Base-by-base conservation (phyloP, 345 rosid species). In the Citrus glauca region DNA sequence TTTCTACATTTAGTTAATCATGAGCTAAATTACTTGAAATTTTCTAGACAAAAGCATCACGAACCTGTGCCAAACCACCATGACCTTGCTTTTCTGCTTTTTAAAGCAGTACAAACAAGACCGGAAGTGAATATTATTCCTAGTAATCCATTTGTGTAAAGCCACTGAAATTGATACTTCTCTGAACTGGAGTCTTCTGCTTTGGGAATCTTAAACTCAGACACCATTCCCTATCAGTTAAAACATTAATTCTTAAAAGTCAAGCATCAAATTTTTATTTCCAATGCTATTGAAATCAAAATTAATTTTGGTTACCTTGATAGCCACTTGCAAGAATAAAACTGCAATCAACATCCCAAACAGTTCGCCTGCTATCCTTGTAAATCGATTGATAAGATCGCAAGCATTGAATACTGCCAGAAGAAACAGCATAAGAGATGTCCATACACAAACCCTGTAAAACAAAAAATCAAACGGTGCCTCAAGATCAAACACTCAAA, bases 361-460 rank as follows among this genome's bases (percentile, higher is more conserved):
- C 24, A 91, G 85, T 80, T 95, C 98, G 16, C 95, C 98, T 8
- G 97, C 97, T n/a, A 93, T 27, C 79, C 98, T 86, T 2, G 98
- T 95, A 68, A 95, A 95, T 76, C 91, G 85, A 64, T 88, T 93
- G 77, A 95, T 91, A 66, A 93, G 75, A 76, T 80, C 81, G 71
- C 92, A 89, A 19, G 90, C 93, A 53, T 87, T 88, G 78, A 92
- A 71, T 32, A 91, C 77, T 17, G 95, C 94, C 45, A 92, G 88
- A 50, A 91, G 80, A 72, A 92, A 82, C 48, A 95, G 89, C 84
- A 92, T 76, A 71, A 93, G 76, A 66, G 98, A 87, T 72, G 98
- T 90, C 97, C 98, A 95, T 13, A 89, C 91, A 78, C 98, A 93
- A 19, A 93, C 92, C 98, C 98, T 92, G 87, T 61, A 2, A 40